These are phyloP conservation scores for Chondrostereum purpureum DNA, from an alignment of 1,284 basidiomycete species.

Conservation along the genomic window DNA sequence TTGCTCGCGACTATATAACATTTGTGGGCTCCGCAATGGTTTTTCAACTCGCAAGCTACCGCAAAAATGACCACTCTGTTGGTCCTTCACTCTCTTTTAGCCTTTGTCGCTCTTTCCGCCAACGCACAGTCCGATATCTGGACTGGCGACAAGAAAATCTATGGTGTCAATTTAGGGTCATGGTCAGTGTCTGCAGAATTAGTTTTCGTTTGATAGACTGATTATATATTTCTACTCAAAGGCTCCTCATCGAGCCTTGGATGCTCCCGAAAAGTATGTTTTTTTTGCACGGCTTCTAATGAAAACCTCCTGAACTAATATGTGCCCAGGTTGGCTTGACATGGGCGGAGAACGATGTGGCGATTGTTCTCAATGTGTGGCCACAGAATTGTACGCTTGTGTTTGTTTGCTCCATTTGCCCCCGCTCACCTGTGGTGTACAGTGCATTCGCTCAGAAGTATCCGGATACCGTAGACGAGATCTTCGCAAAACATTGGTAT, in stretches of 20 bases:
- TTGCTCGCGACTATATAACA: no score
- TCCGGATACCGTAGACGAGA: slow-evolving; percentile 36
- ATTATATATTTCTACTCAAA: no score
- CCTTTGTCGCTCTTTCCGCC: no score
- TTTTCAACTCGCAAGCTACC: no score
- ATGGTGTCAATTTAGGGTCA: slow-evolving; percentile 55
- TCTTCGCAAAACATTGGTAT: slow-evolving; percentile 75
- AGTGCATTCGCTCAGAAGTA: slow-evolving; percentile 43
- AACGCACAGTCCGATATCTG: no score
- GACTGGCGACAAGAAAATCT: no score
- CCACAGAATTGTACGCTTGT: not conserved
- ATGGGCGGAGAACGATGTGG: slow-evolving; percentile 20
- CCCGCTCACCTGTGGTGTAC: not conserved
- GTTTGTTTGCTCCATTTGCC: not conserved
- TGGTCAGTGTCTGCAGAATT: slow-evolving; percentile 42
- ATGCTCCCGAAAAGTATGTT: slow-evolving; percentile 50
- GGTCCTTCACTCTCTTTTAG: no score
- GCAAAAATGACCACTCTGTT: no score
- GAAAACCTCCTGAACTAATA: slow-evolving; percentile 41
- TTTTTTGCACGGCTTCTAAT: slow-evolving; percentile 46
- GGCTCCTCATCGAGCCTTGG: no score
- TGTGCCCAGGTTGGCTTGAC: slow-evolving; percentile 28
- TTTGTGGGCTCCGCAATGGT: no score
- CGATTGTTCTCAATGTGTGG: not conserved
- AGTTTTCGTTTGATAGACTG: slow-evolving; percentile 1